phyloP scores from a whole-genome alignment of 2,329 filamentous ascomycete genomes.

The Botrytis fragariae region DNA sequence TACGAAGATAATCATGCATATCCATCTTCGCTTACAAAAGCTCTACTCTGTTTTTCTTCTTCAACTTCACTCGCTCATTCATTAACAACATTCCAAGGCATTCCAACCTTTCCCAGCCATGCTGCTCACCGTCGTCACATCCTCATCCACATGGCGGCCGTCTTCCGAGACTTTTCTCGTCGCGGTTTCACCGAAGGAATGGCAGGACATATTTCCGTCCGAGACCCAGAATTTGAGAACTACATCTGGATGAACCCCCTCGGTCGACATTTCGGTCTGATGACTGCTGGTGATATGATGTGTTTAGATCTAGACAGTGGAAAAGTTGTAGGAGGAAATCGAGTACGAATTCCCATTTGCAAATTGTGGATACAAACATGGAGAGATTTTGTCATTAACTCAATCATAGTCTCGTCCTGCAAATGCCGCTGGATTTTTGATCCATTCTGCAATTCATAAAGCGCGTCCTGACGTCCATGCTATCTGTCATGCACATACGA shows the following conservation, averaged over 20 bases:
- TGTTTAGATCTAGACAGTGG: constrained; percentile 59
- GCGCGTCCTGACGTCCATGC: constrained; percentile 63
- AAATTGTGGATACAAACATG: no score
- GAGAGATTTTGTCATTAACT: not conserved
- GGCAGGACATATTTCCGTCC: constrained; percentile 64
- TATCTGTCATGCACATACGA: constrained; percentile 67
- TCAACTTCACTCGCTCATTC: not conserved
- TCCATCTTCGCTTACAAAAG: not conserved
- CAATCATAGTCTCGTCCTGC: constrained; percentile 47
- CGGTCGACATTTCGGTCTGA: constrained; percentile 61
- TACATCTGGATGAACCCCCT: constrained; percentile 70
- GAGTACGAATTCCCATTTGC: constrained; percentile 27
- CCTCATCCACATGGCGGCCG: constrained; percentile 63
- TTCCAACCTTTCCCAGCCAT: constrained; percentile 54
- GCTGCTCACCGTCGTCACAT: constrained; percentile 61
- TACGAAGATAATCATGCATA: not conserved
- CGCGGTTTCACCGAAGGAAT: constrained; percentile 68
- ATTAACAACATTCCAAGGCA: constrained; percentile 41
- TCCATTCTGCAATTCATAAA: constrained; percentile 67
- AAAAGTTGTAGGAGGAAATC: constrained; percentile 62
- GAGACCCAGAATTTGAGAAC: constrained; percentile 60
- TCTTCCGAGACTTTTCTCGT: constrained; percentile 66
- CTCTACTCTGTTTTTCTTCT: not conserved
- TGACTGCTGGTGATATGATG: constrained; percentile 66
- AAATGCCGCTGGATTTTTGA: constrained; percentile 68